Percentiles rank a stretch among this genome's conserved stretches.
Evolutionary conservation across 257 asterid genomes (phyloP).

Genomic region (Salvia hispanica): DNA sequence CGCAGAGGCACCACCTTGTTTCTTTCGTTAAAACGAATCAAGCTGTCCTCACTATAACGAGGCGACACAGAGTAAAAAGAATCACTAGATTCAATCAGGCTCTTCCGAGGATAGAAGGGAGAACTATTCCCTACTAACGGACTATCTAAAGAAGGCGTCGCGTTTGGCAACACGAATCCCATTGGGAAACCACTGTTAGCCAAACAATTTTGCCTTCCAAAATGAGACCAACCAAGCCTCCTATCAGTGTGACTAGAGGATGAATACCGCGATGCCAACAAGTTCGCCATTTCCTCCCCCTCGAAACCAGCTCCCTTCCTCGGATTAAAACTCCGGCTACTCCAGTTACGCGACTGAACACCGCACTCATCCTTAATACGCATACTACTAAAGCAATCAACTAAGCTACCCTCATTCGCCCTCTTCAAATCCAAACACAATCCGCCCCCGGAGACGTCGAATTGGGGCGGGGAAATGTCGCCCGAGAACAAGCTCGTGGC

Average conservation of each 20-base stretch:
- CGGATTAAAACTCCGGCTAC: not conserved
- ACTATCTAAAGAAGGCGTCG: conserved; percentile 35
- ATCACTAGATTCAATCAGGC: conserved; percentile 36
- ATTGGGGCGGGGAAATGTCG: conserved; percentile 44
- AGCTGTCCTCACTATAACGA: conserved; percentile 34
- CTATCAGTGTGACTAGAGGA: conserved; percentile 36
- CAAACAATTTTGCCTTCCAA: conserved; percentile 35
- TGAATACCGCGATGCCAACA: conserved; percentile 38
- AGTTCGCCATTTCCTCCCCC: conserved; percentile 31
- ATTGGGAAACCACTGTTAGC: conserved; percentile 34
- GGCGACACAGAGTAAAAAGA: conserved; percentile 36
- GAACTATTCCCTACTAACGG: conserved; percentile 35
- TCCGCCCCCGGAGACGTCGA: conserved; percentile 38
- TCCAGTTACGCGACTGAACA: conserved; percentile 32
- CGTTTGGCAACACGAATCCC: conserved; percentile 41
- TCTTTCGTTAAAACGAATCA: conserved; percentile 40
- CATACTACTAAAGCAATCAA: conserved; percentile 50
- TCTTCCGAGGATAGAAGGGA: conserved; percentile 38
- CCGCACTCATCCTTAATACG: conserved; percentile 44
- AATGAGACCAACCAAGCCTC: conserved; percentile 35
- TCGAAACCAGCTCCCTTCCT: conserved; percentile 19
- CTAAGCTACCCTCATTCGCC: conserved; percentile 31
- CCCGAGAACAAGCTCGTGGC: conserved; percentile 59
- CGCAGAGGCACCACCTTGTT: conserved; percentile 36
- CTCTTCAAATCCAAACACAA: conserved; percentile 37